Evolutionary conservation across 2,329 filamentous ascomycete genomes (phyloP), one percentile per base, ranked within the genome.

Genomic region (Trichoderma atroviride): DNA sequence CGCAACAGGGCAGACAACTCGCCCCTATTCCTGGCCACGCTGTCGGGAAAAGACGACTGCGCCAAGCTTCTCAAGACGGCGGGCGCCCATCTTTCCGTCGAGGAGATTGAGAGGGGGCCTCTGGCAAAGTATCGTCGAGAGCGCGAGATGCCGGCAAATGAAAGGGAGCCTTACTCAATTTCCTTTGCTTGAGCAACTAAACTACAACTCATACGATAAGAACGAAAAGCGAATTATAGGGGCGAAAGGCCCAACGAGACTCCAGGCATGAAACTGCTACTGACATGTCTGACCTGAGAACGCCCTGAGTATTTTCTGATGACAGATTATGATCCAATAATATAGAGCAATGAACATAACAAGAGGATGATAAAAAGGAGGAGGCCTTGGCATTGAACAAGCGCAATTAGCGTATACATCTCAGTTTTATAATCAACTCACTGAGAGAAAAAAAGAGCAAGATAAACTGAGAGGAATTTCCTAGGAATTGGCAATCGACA

Each of bases 1-100:
- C 81, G 89, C 53, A 92, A 91, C 77, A 80, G 84, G 59, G 89
- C 88, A 11, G 86, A 89, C 73, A 89, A 90, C 77, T 91, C 89
- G 4, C 87, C 89, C 11, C 81, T 92, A 14, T 91, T 88, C 75
- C 80, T 91, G 14, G 89, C 89, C 5, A 84, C 85, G 72, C 83
- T 88, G 76, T 84, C 84, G 50, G 87, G 87, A 3, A 86, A 86
- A 61, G 78, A 80, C 5, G 85, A 84, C 68, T 85, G 84, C 68
- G 86, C 87, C 0, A 78, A 80, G 62, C 75, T 91, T 69, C 78
- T 92, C 56, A 83, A 81, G 69, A 83, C 87, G 52, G 87, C 87
- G 0, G 89, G 89, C 0, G 89, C 87, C 0, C 84, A 88, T 76
- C 78, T 91, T 19, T 89, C 78, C 11, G 76, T 76, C 4, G 79